Conservation (phyloP, 129 eudicot species). For the Mikania micrantha region DNA sequence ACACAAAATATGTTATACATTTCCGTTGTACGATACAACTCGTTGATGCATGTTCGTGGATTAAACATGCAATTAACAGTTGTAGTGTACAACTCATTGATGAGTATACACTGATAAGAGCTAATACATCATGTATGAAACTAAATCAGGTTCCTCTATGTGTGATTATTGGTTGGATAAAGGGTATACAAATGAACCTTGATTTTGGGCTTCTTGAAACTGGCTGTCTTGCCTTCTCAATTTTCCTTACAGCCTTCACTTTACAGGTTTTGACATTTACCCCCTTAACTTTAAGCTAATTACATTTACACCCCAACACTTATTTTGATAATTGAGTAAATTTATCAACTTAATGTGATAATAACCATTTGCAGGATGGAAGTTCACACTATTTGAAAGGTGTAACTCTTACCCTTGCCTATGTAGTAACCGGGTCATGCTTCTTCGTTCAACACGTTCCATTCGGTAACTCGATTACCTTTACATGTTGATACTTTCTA, state of each 20-base stretch:
- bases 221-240: no score
- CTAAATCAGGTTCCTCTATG: constrained; percentile 51
- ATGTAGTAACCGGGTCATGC: neutral
- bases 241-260: no score
- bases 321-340: neutral
- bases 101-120: neutral
- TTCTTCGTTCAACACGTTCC: constrained; percentile 38
- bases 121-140: constrained; percentile 7
- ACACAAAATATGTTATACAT: neutral
- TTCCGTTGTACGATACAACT: neutral
- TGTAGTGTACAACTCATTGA: neutral
- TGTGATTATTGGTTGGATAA: constrained; percentile 54
- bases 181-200: constrained; percentile 45
- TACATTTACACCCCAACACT: no score
- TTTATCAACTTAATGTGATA: no score
- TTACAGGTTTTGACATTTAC: no score
- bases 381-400: constrained; percentile 34
- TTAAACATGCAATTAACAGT: neutral
- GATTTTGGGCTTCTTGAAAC: neutral
- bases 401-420: no score
- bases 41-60: neutral
- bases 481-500: neutral
- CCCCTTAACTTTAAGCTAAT: no score
- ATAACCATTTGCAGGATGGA: no score
- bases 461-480: constrained; percentile 14